Base-by-base conservation (phyloP, 306 rosid species). In the Glycyrrhiza uralensis region DNA sequence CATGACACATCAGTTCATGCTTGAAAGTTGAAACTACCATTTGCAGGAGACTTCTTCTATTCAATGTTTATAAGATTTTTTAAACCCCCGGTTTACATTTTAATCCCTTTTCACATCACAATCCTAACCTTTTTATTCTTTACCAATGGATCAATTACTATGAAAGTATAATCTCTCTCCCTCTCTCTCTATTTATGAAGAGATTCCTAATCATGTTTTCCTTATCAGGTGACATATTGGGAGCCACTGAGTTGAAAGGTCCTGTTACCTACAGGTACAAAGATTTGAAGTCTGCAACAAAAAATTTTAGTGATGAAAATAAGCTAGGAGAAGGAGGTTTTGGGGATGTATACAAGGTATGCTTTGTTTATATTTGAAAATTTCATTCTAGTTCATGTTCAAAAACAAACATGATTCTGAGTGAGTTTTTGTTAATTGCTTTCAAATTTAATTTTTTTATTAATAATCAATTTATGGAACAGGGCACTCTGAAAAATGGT, bases 241-340 rank as follows among this genome's bases (percentile, higher is more conserved):
- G 92, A 46, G 87, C 88, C 35, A 87, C 90, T 3, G 92, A 85
- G 26, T 74, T 89, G 75, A 86, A 58, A 77, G 96, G 92, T 45
- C 90, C 90, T 6, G 79, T 85, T 39, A 69, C 22, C 55, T 89
- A 79, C n/a, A 80, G 64, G 5, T 81, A 83, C 20, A 87, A 81
- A 17, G 96, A 83, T 70, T 72, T 89, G 80, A 89, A 85, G 64
- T 36, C 67, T 3, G 96, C 96, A 60, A 87, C 96, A 3, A 76
- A 78, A 3, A 83, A 85, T 26, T 89, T 87, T 35, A 81, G 83
- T 32, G 83, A 60, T 4, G 87, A 85, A 72, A 87, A 81, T 39
- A 89, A 89, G 62, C 79, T 89, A 8, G 96, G 96, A 65, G 92
- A 83, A 75, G 96, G 96, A 54, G 96, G 92, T 23, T 89, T 89